These are phyloP conservation scores for Neckera pumila DNA, from an alignment of 225 moss, liverwort and hornwort genomes.

Conservation along the genomic window DNA sequence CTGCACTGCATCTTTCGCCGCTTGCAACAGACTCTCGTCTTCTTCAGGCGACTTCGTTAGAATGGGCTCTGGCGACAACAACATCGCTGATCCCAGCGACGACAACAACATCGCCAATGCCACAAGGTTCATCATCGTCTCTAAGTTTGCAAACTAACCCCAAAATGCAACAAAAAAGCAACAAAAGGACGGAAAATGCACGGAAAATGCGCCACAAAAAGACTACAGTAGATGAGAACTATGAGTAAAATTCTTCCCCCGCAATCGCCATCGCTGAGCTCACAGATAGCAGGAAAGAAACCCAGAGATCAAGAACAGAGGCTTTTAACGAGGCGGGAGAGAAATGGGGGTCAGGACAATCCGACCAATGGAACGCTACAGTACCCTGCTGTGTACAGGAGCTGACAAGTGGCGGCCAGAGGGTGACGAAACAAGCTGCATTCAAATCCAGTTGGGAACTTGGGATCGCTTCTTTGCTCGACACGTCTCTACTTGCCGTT, in stretches of 20 bases:
- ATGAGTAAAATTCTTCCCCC: background rate
- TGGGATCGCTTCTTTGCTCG: background rate
- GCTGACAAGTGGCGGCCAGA: background rate
- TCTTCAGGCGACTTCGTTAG: constrained; percentile 2
- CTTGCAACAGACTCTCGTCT: constrained; percentile 19
- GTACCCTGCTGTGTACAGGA: background rate
- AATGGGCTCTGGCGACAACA: constrained; percentile 56
- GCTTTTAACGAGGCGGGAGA: background rate
- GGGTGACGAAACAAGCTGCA: background rate
- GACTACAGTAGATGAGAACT: background rate
- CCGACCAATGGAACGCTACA: background rate
- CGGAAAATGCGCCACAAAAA: background rate
- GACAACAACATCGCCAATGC: constrained; percentile 60
- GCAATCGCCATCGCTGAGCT: background rate
- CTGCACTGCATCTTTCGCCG: constrained; percentile 35
- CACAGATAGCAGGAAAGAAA: background rate
- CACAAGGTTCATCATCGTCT: constrained; percentile 63
- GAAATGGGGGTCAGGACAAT: background rate
- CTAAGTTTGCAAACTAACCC: background rate
- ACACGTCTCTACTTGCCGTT: background rate
- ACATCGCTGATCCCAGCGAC: constrained; percentile 47
- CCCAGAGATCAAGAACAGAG: rapidly evolving
- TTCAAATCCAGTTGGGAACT: background rate
- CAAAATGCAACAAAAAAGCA: background rate
- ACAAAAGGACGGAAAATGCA: background rate